Conservation (phyloP, 441 rosid species). For the Flueggea neowawraea region DNA sequence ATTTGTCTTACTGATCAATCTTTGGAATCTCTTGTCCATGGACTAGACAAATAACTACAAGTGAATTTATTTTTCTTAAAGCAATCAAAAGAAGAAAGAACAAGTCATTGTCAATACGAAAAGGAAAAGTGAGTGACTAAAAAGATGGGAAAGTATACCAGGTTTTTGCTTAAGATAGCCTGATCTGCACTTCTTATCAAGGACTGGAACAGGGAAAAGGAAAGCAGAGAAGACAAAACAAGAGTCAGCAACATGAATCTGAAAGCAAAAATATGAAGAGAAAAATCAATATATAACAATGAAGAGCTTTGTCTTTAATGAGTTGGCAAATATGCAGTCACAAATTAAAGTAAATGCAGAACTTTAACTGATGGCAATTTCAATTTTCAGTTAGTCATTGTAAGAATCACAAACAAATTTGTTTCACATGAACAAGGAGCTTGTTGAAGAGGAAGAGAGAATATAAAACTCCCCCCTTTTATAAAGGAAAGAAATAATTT, state of each 20-base stretch:
- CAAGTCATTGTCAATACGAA: neutral
- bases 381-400: too few species aligned
- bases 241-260: constrained; percentile 11
- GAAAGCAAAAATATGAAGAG: neutral
- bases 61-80: too few species aligned
- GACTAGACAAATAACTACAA: neutral
- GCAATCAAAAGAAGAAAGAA: neutral
- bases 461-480: neutral
- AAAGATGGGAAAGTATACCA: constrained; percentile 40
- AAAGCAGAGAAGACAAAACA: constrained; percentile 1
- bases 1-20: too few species aligned
- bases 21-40: neutral
- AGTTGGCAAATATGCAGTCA: neutral
- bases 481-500: neutral
- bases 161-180: constrained; percentile 74
- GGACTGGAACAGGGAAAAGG: constrained; percentile 30
- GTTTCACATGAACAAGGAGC: neutral
- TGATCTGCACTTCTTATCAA: constrained; percentile 52
- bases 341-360: neutral
- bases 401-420: too few species aligned
- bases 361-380: too few species aligned
- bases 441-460: too few species aligned
- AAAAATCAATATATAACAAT: too few species aligned
- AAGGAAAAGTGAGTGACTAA: neutral
- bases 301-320: neutral